Conservation (phyloP, 1,139 yeast species). For the Protomyces inundatus region DNA sequence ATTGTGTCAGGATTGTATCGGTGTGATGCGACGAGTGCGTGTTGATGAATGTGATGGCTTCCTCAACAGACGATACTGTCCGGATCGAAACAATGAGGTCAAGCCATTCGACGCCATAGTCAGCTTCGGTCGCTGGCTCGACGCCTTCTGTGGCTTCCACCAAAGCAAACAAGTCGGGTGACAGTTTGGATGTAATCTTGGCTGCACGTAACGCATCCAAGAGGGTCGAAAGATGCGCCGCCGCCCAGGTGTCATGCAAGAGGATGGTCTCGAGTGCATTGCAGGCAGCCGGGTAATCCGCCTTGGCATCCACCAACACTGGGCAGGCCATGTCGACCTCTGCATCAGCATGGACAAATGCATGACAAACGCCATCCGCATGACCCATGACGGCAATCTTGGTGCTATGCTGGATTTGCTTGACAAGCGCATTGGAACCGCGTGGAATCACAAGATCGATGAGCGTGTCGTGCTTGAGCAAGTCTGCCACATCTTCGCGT, state of each 20-base stretch:
- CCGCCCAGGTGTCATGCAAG: conserved; percentile 53
- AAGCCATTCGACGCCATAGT: conserved; percentile 77
- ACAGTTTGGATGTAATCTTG: conserved; percentile 61
- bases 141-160: conserved; percentile 38
- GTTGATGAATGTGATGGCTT: conserved; percentile 80
- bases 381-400: conserved; percentile 97
- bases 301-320: conserved; percentile 77
- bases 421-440: conserved; percentile 88
- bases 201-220: conserved; percentile 51
- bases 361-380: conserved; percentile 95
- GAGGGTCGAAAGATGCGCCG: conserved; percentile 40
- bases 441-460: conserved; percentile 96
- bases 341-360: conserved; percentile 71
- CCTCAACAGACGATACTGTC: conserved; percentile 53
- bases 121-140: conserved; percentile 44
- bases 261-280: conserved; percentile 89
- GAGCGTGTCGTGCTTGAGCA: conserved; percentile 76
- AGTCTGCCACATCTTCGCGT: conserved; percentile 80
- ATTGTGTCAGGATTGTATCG: conserved; percentile 80
- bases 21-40: conserved; percentile 93
- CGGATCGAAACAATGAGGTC: conserved; percentile 76
- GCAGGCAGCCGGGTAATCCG: conserved; percentile 97
- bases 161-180: conserved; percentile 47
- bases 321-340: conserved; percentile 69
- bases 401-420: conserved; percentile 75